Base-by-base conservation (phyloP, 768 basidiomycete species). In the Boletus reticulatus region DNA sequence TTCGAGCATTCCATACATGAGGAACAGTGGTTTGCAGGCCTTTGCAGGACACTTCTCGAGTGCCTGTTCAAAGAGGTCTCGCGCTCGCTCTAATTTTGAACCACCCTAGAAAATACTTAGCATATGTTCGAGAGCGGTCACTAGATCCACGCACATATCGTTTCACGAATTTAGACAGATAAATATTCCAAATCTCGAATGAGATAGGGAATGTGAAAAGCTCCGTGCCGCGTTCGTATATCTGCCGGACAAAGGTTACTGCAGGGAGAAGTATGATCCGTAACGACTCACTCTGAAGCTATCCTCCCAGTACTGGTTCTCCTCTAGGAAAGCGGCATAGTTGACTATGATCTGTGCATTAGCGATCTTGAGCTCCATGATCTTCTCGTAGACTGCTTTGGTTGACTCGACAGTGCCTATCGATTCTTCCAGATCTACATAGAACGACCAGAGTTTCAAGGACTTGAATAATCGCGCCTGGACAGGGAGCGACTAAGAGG, bases 141-240 rank as follows among this genome's bases (percentile, higher is more conserved):
- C 38, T 39, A 43, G 56, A 20, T 43, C 43, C 7, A 80, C 89
- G 68, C 63, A 95, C 93, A 73, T 95, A 98, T 74, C 97, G 90
- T 73, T 93, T 94, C 56, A 95, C 83, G 70, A 99, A 99, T 73
- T 98, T 98, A 43, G 92, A 88, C 19, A 99, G 75, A 72, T 98
- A 99, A 50, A 97, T 97, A 71, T 99, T 98, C 96, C 97, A 98
- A 60, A 99, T 87, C 73, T 99, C 97, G 71, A 98, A 98, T 4
- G 94, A 95, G 57, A 98, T 86, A 0, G 97, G 97, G 80, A 92
- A 98, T 10, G 95, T 96, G 78, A 98, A 98, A 31, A 98, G 76
- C 60, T 98, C 96, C 11, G 96, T 93, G 45, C 97, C 97, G 24
- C 95, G 87, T 70, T 98, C 97, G 69, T 98, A 99, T 24, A 96